Conservation (phyloP, 768 basidiomycete species). For the Tephrocybe rancida region DNA sequence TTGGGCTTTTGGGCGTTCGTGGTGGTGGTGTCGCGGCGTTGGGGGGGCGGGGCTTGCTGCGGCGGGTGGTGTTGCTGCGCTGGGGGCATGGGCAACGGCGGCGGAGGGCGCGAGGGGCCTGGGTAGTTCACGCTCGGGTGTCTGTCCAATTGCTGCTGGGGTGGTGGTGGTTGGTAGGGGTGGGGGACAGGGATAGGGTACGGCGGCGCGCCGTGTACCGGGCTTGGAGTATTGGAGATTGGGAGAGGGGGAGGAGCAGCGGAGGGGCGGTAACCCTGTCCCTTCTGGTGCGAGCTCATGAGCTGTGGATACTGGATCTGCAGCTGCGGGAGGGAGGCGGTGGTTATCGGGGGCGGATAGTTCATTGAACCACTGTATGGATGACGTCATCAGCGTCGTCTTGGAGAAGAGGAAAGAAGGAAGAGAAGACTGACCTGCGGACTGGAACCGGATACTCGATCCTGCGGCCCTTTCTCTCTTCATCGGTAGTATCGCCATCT, state of each 20-base stretch:
- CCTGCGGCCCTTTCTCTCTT: not conserved
- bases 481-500: conserved; percentile 50
- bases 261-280: conserved; percentile 82
- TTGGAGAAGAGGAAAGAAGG: not conserved
- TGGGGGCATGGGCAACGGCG: too few relatives aligned
- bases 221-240: too few relatives aligned
- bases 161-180: too few relatives aligned
- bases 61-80: conserved; percentile 12
- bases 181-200: too few relatives aligned
- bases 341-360: conserved; percentile 65
- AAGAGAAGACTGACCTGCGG: not conserved
- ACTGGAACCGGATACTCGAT: conserved; percentile 4
- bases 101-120: too few relatives aligned
- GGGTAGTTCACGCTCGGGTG: too few relatives aligned
- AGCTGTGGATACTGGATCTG: conserved; percentile 65
- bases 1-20: conserved; percentile 4
- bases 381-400: not conserved
- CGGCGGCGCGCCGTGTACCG: too few relatives aligned
- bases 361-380: conserved; percentile 15
- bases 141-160: too few relatives aligned
- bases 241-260: too few relatives aligned
- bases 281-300: conserved; percentile 79
- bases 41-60: conserved; percentile 27
- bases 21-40: conserved; percentile 15
- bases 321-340: too few relatives aligned